Evolutionary conservation across 2,329 filamentous ascomycete species (phyloP), one percentile per base, ranked within the genome.

Genomic region (Penicillium capsulatum): DNA sequence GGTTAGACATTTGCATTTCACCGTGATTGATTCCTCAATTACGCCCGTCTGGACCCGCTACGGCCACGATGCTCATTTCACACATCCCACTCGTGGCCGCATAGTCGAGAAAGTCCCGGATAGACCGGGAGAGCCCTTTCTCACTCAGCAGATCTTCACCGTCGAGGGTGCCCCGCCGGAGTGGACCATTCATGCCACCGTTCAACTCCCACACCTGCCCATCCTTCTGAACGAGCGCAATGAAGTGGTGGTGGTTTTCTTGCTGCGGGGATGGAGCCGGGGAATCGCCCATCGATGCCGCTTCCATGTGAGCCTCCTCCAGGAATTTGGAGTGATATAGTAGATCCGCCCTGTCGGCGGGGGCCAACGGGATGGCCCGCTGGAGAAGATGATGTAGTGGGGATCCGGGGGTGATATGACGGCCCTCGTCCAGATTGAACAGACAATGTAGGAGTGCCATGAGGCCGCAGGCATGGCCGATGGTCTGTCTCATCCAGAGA

Each of bases 401-500:
- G 1, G 71, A 73, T 2, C 57, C 69, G 0, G 66, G 58, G 2
- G 45, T 40, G 40, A 80, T 66, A 42, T 67, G 65, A 10, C 64
- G 54, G 15, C 58, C 57, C 3, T 67, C 69, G 2, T 64, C 59
- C 11, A 73, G 69, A 52, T 80, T 81, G 33, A 68, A 63, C 15
- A 79, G 50, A 43, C 68, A 67, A 53, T 81, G 77, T 2, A 80
- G 58, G 1, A 80, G 57, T 2, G 72, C 76, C 44, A 80, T 79
- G n/a, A 74, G 63, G 0, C 77, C 78, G 50, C 78, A 81, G 0
- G 76, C 74, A 50, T 80, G 66, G 11, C 72, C 68, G 40, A 80
- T 79, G 1, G 73, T 80, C 49, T 81, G 77, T 44, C 68, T 71
- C 57, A 77, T 78, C 76, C 76, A 81, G 15, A 79, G 60, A 3